Percentiles rank a stretch among this genome's conserved stretches.
phyloP scores from a whole-genome alignment of 208 protist species.

The Leishmania arabica region DNA sequence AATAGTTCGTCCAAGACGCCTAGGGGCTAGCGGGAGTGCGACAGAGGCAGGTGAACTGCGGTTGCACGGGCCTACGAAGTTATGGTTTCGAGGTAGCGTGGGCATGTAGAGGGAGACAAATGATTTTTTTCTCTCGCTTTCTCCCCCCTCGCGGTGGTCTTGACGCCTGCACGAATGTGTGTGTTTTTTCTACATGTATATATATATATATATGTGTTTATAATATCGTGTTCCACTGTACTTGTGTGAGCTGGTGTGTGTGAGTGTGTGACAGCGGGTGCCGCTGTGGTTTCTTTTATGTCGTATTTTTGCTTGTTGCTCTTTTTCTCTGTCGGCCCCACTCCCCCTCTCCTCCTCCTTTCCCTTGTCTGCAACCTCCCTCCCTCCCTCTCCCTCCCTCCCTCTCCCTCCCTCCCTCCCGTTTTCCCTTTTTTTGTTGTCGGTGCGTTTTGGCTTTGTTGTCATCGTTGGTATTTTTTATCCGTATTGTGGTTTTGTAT shows the following conservation, averaged over 20 bases:
- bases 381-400: no score
- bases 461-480: not conserved
- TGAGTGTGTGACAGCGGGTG: not conserved
- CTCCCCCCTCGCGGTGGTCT: no score
- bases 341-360: not conserved
- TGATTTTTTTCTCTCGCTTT: not conserved
- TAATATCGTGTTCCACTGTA: not conserved
- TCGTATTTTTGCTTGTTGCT: not conserved
- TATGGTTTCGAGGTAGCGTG: no score
- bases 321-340: no score
- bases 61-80: no score
- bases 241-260: not conserved
- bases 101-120: not conserved
- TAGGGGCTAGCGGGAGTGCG: no score
- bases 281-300: not conserved
- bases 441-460: not conserved
- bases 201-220: conserved; percentile 1
- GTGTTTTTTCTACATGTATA: not conserved
- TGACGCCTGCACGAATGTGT: not conserved
- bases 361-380: not conserved
- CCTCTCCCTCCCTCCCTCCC: no score
- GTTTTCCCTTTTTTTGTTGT: not conserved
- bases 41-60: no score
- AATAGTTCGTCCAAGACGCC: no score
- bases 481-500: not conserved